Conservation (phyloP, 352 stramenopile genomes). For the Globisporangium nodosum region DNA sequence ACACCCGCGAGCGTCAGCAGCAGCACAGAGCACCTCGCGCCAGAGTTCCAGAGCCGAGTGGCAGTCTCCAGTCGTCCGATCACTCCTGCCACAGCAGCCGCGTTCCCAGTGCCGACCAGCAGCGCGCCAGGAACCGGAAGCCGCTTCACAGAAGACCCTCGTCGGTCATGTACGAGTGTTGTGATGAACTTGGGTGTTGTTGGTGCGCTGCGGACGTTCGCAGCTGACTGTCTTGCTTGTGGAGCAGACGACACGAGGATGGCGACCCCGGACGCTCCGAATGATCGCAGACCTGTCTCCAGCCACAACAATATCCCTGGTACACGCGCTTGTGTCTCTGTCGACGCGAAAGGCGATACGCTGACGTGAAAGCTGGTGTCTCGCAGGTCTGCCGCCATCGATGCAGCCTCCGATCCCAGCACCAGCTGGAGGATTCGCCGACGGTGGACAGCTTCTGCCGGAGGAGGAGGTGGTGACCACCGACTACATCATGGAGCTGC, state of each 20-base stretch:
- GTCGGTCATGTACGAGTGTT: conserved; percentile 10
- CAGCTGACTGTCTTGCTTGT: background rate
- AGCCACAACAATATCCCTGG: conserved; percentile 1
- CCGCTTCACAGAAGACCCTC: conserved; percentile 15
- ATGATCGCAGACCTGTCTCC: background rate
- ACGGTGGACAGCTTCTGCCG: background rate
- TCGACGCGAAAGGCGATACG: background rate
- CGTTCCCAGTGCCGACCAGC: conserved; percentile 6
- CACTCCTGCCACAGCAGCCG: conserved; percentile 17
- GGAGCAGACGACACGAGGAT: conserved; percentile 4
- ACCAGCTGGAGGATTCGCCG: background rate
- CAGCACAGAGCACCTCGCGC: conserved; percentile 8
- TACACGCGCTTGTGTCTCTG: background rate
- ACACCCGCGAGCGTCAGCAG: background rate
- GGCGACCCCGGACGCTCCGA: conserved; percentile 5
- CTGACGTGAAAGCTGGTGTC: background rate
- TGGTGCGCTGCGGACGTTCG: background rate
- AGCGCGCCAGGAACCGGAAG: background rate
- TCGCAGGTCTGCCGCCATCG: background rate
- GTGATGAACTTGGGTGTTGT: background rate
- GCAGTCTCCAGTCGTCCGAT: conserved; percentile 17
- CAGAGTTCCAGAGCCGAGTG: conserved; percentile 13
- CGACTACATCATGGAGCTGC: conserved; percentile 79
- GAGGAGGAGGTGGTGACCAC: conserved; percentile 32
- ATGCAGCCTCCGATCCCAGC: background rate